Base-by-base conservation (phyloP, 2,329 filamentous ascomycete genomes). In the Venturia pyrina region DNA sequence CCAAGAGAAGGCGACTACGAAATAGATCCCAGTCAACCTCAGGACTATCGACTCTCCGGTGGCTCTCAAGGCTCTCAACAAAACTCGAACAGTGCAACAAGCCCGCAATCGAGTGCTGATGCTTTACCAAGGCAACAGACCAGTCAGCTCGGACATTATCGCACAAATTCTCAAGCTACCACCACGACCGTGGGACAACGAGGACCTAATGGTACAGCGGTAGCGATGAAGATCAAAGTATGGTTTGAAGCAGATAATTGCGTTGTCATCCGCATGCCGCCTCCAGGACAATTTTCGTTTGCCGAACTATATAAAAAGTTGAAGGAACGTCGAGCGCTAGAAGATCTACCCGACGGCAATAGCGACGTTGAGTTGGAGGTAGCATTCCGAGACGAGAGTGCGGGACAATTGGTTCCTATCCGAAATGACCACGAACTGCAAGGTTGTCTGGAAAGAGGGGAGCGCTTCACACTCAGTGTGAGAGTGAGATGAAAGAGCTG, bases 1-100 rank as follows among this genome's bases (percentile, higher is more conserved):
- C 95, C 95, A 5, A 85, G 93, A 65, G 87, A 93, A 72, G 91
- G 91, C 43, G 95, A 99, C 75, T 96, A 95, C 73, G 93, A 98
- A 76, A 93, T 96, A 53, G 92, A 96, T 68, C 85, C 87, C 0
- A 86, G 82, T 69, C 82, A 83, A 15, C 75, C 80, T 11, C 80
- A 83, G 60, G 79, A 80, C 21, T 91, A 92, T 72, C 83, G 91
- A 64, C 79, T 92, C 32, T 95, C 91, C 8, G 84, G 83, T 67
- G 77, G 78, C 34, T 79, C 81, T 71, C 75, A 72, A 21, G 73
- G 73, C 21, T 77, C 75, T 60, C 75, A 72, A 5, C 76, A 75
- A 17, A 74, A 76, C 10, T 13, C 70, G 69, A 21, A 73, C 72
- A n/a, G 28, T 65, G 70, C 70, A 13, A 65, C 68, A 17, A 65